These are phyloP conservation scores for Filobasidium floriforme DNA, from an alignment of 768 basidiomycete genomes.

Conservation along the genomic window DNA sequence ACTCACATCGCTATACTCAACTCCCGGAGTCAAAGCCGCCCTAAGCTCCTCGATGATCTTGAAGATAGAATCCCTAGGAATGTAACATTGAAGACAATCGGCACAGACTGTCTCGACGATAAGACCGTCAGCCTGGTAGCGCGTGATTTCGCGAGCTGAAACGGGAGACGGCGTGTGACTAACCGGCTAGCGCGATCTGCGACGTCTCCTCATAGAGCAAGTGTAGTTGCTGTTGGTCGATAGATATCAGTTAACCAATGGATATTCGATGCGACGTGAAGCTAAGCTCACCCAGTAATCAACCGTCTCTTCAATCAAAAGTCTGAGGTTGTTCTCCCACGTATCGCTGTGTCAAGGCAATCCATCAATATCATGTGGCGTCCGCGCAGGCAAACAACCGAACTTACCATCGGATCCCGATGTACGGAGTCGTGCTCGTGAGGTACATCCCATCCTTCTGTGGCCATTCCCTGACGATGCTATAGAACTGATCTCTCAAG, in stretches of 20 bases:
- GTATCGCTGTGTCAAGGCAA: not conserved
- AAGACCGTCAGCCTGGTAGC: not conserved
- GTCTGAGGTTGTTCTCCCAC: not conserved
- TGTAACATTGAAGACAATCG: not conserved
- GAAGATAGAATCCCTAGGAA: not conserved
- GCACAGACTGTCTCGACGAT: not conserved
- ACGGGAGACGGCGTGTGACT: not conserved
- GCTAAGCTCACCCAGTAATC: not conserved
- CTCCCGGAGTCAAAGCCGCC: not conserved
- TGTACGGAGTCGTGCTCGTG: not conserved
- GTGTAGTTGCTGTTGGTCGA: not conserved
- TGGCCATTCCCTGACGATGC: not conserved
- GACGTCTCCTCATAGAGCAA: not conserved
- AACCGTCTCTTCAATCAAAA: not conserved
- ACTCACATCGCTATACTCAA: constrained; percentile 1
- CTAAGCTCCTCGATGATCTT: not conserved
- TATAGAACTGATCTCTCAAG: not conserved
- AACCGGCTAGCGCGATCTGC: not conserved
- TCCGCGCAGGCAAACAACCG: too few relatives aligned
- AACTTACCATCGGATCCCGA: constrained; percentile 3
- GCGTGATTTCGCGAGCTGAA: not conserved
- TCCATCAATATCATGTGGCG: not conserved
- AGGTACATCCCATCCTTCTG: not conserved
- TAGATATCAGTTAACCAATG: not conserved
- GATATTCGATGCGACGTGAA: not conserved